Conservation (phyloP, 2,329 filamentous ascomycete species). For the Penicillium polonicum region DNA sequence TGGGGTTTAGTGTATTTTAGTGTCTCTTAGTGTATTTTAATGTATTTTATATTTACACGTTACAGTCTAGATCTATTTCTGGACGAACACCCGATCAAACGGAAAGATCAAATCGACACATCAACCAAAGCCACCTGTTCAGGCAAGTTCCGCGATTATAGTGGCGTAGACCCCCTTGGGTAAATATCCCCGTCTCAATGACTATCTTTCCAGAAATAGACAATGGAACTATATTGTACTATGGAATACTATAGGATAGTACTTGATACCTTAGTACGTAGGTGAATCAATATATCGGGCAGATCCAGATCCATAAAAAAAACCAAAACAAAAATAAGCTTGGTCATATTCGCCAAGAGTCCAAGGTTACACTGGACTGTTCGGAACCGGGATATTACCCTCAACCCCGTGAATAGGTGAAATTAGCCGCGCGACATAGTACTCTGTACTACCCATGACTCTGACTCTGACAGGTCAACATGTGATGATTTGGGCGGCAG, state of each 20-base stretch:
- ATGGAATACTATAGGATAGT: not conserved
- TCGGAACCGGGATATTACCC: not conserved
- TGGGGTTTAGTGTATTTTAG: not conserved
- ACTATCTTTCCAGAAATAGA: not conserved
- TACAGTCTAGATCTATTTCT: slow-evolving; percentile 1
- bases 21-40: not conserved
- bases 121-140: not conserved
- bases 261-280: not conserved
- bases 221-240: not conserved
- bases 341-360: slow-evolving; percentile 5
- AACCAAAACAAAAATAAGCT: not conserved
- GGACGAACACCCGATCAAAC: slow-evolving; percentile 6
- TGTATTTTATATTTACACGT: too few relatives aligned
- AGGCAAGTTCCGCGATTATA: not conserved
- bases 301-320: not conserved
- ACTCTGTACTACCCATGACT: not conserved
- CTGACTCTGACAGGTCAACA: slow-evolving; percentile 5
- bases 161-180: not conserved
- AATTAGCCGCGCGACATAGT: slow-evolving; percentile 8
- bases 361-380: slow-evolving; percentile 5
- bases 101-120: not conserved
- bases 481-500: slow-evolving; percentile 17
- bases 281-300: too few relatives aligned
- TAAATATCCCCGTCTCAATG: not conserved
- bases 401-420: not conserved